These are phyloP conservation scores for Lentinula edodes DNA, from an alignment of 768 basidiomycete species.

Conservation along the genomic window DNA sequence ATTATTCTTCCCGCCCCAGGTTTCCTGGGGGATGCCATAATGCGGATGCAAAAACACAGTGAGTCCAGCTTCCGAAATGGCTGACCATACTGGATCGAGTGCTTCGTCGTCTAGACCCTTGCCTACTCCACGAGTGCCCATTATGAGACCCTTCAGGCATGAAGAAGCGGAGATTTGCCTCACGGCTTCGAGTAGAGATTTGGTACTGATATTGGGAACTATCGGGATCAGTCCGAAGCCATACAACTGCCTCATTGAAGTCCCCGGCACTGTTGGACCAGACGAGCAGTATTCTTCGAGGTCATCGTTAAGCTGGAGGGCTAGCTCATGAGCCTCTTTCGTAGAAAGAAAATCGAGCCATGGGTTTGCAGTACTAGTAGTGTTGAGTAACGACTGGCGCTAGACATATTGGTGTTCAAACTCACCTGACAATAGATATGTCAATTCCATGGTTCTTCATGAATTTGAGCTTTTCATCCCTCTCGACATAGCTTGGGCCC, in stretches of 20 bases:
- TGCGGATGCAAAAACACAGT: slow-evolving; percentile 86
- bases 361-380: slow-evolving; percentile 72
- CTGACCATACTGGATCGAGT: slow-evolving; percentile 80
- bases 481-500: slow-evolving; percentile 81
- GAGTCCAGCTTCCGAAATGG: slow-evolving; percentile 61
- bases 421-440: slow-evolving; percentile 70
- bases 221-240: slow-evolving; percentile 84
- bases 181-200: slow-evolving; percentile 57
- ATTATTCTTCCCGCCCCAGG: slow-evolving; percentile 73
- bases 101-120: slow-evolving; percentile 75
- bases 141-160: slow-evolving; percentile 71
- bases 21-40: slow-evolving; percentile 70
- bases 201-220: slow-evolving; percentile 55
- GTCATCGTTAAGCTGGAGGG: slow-evolving; percentile 68
- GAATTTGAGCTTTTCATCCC: slow-evolving; percentile 72
- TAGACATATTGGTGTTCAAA: too few species aligned
- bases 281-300: slow-evolving; percentile 76
- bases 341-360: slow-evolving; percentile 87
- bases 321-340: slow-evolving; percentile 56
- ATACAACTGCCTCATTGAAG: slow-evolving; percentile 59
- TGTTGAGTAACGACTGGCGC: too few species aligned
- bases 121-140: slow-evolving; percentile 77
- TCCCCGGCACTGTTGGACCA: slow-evolving; percentile 37
- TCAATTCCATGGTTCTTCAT: slow-evolving; percentile 83
- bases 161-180: slow-evolving; percentile 58